Conservation (phyloP, 208 protist genomes). For the Trypanosoma platydactyli region DNA sequence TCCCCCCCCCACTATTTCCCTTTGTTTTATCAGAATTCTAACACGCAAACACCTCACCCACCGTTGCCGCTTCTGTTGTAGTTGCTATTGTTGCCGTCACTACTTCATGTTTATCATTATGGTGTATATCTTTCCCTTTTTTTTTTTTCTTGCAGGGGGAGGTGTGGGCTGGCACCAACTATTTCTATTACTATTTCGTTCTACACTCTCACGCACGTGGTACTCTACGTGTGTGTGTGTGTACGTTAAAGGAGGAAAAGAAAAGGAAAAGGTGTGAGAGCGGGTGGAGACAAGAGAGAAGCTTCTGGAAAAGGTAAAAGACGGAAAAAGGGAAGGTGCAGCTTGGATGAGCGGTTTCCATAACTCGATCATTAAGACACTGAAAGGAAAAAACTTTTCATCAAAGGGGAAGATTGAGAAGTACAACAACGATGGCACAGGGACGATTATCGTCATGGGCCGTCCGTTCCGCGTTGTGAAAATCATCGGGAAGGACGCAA, state of each 20-base stretch:
- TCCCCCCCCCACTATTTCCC: neutral
- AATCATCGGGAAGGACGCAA: constrained; percentile 47
- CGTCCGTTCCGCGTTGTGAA: constrained; percentile 76
- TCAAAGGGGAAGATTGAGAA: constrained; percentile 81
- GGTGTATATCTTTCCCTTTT: constrained; percentile 8
- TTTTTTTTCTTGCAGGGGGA: neutral
- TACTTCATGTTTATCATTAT: neutral
- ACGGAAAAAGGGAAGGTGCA: neutral
- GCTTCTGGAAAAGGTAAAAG: too few relatives aligned
- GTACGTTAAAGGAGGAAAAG: too few relatives aligned
- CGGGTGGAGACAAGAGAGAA: too few relatives aligned
- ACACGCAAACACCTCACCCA: too few relatives aligned
- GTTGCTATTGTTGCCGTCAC: too few relatives aligned
- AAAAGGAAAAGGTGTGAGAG: too few relatives aligned
- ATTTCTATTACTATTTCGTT: neutral
- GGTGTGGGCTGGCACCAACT: too few relatives aligned
- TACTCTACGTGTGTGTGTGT: too few relatives aligned
- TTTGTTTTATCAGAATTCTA: too few relatives aligned
- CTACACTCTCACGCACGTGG: neutral
- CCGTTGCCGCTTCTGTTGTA: too few relatives aligned
- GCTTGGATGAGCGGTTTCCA: constrained; percentile 6
- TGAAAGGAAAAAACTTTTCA: constrained; percentile 78
- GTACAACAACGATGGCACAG: constrained; percentile 73
- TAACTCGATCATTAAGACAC: neutral
- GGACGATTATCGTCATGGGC: constrained; percentile 84